These are phyloP conservation scores for Pseudogymnoascus destructans DNA, from an alignment of 2,329 filamentous ascomycete genomes.

Conservation along the genomic window DNA sequence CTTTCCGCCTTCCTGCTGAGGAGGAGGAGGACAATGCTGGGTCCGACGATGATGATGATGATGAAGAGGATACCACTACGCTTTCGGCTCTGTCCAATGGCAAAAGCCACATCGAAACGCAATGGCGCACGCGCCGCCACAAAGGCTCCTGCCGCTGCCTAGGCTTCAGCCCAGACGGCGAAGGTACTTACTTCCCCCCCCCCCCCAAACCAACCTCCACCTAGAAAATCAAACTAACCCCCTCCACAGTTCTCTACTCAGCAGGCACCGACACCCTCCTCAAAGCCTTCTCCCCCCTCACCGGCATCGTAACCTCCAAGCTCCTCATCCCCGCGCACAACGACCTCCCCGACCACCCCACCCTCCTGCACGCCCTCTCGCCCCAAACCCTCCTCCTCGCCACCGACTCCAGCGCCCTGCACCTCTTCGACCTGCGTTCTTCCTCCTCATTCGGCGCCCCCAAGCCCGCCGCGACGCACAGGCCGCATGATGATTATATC, in stretches of 20 bases:
- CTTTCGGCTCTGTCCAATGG: constrained; percentile 44
- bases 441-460: constrained; percentile 38
- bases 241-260: constrained; percentile 40
- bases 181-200: constrained; percentile 34
- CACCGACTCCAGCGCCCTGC: constrained; percentile 79
- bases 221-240: constrained; percentile 17
- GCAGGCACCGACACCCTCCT: constrained; percentile 47
- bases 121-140: constrained; percentile 80
- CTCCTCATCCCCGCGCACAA: constrained; percentile 52
- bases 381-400: constrained; percentile 79
- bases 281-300: constrained; percentile 43
- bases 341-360: constrained; percentile 49
- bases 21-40: constrained; percentile 34
- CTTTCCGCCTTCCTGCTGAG: constrained; percentile 55
- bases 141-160: constrained; percentile 85
- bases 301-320: constrained; percentile 65
- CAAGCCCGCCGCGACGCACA: constrained; percentile 65
- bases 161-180: constrained; percentile 66
- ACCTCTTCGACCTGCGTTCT: constrained; percentile 73
- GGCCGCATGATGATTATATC: constrained; percentile 85
- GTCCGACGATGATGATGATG: constrained; percentile 36
- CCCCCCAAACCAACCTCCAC: background rate
- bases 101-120: constrained; percentile 62
- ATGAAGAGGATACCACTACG: constrained; percentile 22
- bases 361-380: constrained; percentile 69